Conservation (phyloP, 495 filamentous ascomycete species). For the Penicillium dipodomyicola region DNA sequence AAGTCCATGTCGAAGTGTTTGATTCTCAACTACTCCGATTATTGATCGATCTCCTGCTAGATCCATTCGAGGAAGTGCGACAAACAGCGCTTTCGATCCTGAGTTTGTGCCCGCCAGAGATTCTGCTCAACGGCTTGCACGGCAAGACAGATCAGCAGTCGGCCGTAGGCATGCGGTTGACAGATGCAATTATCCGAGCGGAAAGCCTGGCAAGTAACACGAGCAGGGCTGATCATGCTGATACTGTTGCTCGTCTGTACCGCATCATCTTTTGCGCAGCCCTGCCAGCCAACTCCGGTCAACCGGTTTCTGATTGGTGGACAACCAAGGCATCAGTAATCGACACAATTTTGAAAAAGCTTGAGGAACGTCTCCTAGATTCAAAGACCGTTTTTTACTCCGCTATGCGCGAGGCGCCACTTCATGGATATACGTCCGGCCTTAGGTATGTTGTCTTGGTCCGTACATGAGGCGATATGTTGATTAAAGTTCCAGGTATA, state of each 20-base stretch:
- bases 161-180: conserved; percentile 19
- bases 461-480: background rate
- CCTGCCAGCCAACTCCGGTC: conserved; percentile 10
- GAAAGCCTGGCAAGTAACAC: conserved; percentile 60
- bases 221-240: conserved; percentile 80
- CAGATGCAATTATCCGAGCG: conserved; percentile 36
- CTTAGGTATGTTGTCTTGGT: conserved; percentile 47
- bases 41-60: conserved; percentile 73
- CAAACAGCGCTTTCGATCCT: conserved; percentile 60
- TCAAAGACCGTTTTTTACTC: conserved; percentile 57
- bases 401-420: conserved; percentile 60
- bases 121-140: conserved; percentile 22
- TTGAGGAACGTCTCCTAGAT: conserved; percentile 57
- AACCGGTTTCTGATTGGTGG: conserved; percentile 31
- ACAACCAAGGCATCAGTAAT: conserved; percentile 43
- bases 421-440: conserved; percentile 69
- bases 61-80: conserved; percentile 92
- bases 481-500: conserved; percentile 42
- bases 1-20: conserved; percentile 55
- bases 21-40: conserved; percentile 46
- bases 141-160: conserved; percentile 4
- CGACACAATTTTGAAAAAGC: conserved; percentile 41
- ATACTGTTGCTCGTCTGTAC: conserved; percentile 70
- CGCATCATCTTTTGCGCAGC: conserved; percentile 50
- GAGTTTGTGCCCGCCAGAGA: conserved; percentile 39